Percentiles rank a stretch among this genome's conserved stretches.
Evolutionary conservation across 2,329 filamentous ascomycete species (phyloP).

Genomic region (Colletotrichum scovillei): DNA sequence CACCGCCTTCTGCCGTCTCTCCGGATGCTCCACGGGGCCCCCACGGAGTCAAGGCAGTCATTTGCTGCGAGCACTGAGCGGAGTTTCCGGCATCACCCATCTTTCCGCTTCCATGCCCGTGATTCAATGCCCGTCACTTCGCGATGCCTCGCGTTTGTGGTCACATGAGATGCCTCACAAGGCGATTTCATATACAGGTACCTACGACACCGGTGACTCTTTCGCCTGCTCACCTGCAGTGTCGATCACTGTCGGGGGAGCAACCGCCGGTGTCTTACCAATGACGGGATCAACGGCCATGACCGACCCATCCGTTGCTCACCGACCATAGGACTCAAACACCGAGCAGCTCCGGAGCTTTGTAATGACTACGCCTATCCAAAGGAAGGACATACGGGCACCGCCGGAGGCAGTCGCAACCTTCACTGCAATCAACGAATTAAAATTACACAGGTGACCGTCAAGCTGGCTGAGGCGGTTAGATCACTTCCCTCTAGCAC

Average conservation of each 20-base stretch:
- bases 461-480: constrained; percentile 11
- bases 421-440: constrained; percentile 7
- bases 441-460: constrained; percentile 7
- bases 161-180: constrained; percentile 19
- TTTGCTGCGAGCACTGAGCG: background rate
- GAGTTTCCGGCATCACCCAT: constrained; percentile 18
- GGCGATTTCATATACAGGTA: background rate
- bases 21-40: constrained; percentile 10
- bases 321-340: background rate
- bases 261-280: constrained; percentile 14
- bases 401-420: background rate
- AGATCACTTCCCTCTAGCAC: background rate
- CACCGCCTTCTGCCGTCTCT: constrained; percentile 1
- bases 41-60: constrained; percentile 7
- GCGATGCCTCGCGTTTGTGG: background rate
- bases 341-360: constrained; percentile 8
- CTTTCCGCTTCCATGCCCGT: background rate
- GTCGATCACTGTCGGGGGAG: constrained; percentile 18
- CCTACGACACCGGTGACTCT: constrained; percentile 23
- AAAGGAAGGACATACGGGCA: background rate
- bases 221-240: constrained; percentile 25
- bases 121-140: background rate
- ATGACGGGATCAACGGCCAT: background rate
- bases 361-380: background rate
- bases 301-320: background rate